Base-by-base conservation (phyloP, 1,139 yeast genomes). In the Kazachstania sp. region DNA sequence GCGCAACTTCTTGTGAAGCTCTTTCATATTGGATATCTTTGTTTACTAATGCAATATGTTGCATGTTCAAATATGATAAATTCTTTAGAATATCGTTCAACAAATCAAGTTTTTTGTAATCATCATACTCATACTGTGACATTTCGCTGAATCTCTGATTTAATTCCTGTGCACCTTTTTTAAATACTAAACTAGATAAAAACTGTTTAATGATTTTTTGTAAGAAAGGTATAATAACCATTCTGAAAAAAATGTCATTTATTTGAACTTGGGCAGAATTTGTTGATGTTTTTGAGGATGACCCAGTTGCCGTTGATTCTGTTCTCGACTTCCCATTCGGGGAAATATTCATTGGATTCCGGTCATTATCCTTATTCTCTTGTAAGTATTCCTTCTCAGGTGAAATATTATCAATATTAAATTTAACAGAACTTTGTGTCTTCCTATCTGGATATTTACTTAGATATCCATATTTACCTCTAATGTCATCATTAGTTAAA, bases 1-100 rank as follows among this genome's bases (percentile, higher is more conserved):
- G 50, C 29, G 55, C 59, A 31, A 56, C 40, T 37, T 55, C 51
- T 36, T 51, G 55, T 2, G 54, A 51, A 2, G 56, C 35, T 37
- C 49, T 52, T 45, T 56, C 58, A 31, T 47, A 46, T 39, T 54
- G 54, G 16, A 58, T 45, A 41, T 59, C 62, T 18, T 57, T 51
- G 39, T 58, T 59, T 30, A 59, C 45, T 13, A 56, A 45, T 3
- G 57, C 52, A n/a, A 52, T 48, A 19, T 52, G 53, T 41, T 57
- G 60, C 37, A 58, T 50, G 28, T 51, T 53, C 8, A 54, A 43
- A 39, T 51, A 54, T 6, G 43, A 48, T 12, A 59, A 32, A 28
- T 54, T 55, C 29, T 53, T 51, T 29, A 59, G 40, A 4, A 58
- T 50, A 9, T 48, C 46, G 16, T 44, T 42, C 37, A 59, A 38